Base-by-base conservation (phyloP, 495 filamentous ascomycete species). In the Trichoderma erinaceum region DNA sequence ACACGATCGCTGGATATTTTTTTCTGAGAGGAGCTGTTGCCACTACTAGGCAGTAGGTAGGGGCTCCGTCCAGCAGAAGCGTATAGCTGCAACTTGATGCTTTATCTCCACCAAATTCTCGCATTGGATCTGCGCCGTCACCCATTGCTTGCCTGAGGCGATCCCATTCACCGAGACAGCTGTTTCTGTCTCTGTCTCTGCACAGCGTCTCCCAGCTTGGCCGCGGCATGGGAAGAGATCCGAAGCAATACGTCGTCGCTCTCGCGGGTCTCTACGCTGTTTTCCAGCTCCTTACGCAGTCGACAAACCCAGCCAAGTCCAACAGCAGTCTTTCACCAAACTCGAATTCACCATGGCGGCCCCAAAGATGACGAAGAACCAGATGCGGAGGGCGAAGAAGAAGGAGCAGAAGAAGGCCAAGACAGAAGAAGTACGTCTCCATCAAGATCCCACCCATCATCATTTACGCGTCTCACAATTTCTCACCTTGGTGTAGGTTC, bases 311-410 rank as follows among this genome's bases (percentile, higher is more conserved):
- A 58, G 56, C 16, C 13, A 70, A 67, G 61, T 10, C 23, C 5
- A 46, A 10, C 46, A 13, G 29, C 38, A 38, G 41, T 23, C 41
- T 61, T 50, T 7, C 66, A 18, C 41, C 69, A 66, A n/a, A 21
- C 35, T 43, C 50, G 25, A 8, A n/a, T 63, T 71, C 79, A 82
- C 76, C 71, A 85, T 84, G 84, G 83, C 82, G 67, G 73, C 77
- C 64, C 73, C 79, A 71, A 93, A 93, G 78, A 82, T 86, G 76
- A 91, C 85, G 75, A 96, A 93, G 79, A 95, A 96, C 73, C 90
- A 93, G 77, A 85, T 92, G 74, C 84, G 90, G 75, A 86, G 90
- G 74, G 92, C 92, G 41, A 92, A 92, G 83, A 96, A 92, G 82
- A 97, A 96, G 85, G 90, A 90, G 66, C 84, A 90, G 70, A 91